These are phyloP conservation scores for Sideroxylon spinosum DNA, from an alignment of 179 eudicot genomes.

Conservation along the genomic window DNA sequence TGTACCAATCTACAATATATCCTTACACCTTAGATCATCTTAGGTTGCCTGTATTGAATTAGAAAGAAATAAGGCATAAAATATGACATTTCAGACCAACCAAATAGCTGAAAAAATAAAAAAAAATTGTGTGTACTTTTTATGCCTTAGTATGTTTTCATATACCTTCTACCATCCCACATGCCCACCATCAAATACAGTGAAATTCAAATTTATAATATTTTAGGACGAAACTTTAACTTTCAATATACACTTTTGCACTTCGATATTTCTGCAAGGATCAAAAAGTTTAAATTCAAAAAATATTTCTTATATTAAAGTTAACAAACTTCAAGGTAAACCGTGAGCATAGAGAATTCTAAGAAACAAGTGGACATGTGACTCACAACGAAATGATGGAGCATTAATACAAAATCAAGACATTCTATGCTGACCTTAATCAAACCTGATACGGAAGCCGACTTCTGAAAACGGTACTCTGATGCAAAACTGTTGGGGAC, in stretches of 20 bases:
- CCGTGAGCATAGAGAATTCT: neutral
- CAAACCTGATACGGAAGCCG: conserved; percentile 46
- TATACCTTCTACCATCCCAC: no score
- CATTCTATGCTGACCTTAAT: conserved; percentile 58
- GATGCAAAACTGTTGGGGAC: conserved; percentile 29
- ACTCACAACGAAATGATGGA: neutral
- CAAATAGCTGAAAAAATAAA: neutral
- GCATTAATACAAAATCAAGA: conserved; percentile 1
- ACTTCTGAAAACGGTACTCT: conserved; percentile 29
- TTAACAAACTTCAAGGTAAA: neutral
- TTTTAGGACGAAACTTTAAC: no score
- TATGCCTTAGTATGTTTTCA: no score
- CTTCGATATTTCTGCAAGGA: neutral
- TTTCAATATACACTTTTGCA: neutral
- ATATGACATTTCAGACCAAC: neutral
- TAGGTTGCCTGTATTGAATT: neutral
- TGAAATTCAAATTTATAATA: neutral
- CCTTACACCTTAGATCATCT: neutral
- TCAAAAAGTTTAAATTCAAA: neutral
- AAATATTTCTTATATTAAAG: neutral
- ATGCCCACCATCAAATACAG: neutral
- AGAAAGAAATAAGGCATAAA: neutral
- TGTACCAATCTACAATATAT: neutral
- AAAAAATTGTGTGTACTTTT: no score
- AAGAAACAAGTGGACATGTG: neutral